A percentile compares a stretch with the other conserved stretches of the same genome.
Evolutionary conservation across 1,284 basidiomycete species (phyloP).

Genomic region (Microbotryum silenes-acaulis): DNA sequence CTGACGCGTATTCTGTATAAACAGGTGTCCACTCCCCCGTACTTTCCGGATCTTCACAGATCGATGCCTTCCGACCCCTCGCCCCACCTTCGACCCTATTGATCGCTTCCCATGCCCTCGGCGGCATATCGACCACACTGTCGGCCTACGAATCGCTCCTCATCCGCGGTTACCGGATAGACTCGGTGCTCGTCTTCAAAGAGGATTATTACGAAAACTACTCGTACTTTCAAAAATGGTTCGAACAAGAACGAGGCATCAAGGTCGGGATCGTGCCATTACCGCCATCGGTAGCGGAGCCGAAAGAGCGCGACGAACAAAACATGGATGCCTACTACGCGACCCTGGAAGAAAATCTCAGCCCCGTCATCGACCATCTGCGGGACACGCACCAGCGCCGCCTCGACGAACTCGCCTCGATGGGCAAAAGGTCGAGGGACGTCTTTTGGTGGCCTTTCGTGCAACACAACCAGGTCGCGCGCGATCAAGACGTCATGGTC

Average conservation of each 20-base stretch:
- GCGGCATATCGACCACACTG: slow-evolving; percentile 91
- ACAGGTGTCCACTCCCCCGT: slow-evolving; percentile 88
- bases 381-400: slow-evolving; percentile 58
- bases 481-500: slow-evolving; percentile 67
- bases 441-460: slow-evolving; percentile 97
- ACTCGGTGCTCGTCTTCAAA: slow-evolving; percentile 78
- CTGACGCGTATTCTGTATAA: neutral
- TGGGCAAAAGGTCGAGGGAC: slow-evolving; percentile 69
- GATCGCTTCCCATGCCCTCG: slow-evolving; percentile 78
- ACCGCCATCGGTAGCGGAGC: slow-evolving; percentile 48
- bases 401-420: slow-evolving; percentile 61
- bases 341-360: slow-evolving; percentile 33
- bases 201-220: slow-evolving; percentile 80
- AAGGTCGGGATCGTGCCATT: slow-evolving; percentile 53
- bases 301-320: slow-evolving; percentile 47
- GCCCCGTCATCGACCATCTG: slow-evolving; percentile 52
- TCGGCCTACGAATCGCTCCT: slow-evolving; percentile 84
- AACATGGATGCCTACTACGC: slow-evolving; percentile 65
- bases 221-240: slow-evolving; percentile 72
- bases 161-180: slow-evolving; percentile 82
- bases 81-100: slow-evolving; percentile 74
- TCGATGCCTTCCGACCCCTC: slow-evolving; percentile 71
- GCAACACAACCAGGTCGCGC: slow-evolving; percentile 69
- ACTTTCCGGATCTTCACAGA: slow-evolving; percentile 75
- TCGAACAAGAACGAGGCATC: slow-evolving; percentile 54